Conservation (phyloP, 176 grass and related monocot genomes). For the Cenchrus purpureus region DNA sequence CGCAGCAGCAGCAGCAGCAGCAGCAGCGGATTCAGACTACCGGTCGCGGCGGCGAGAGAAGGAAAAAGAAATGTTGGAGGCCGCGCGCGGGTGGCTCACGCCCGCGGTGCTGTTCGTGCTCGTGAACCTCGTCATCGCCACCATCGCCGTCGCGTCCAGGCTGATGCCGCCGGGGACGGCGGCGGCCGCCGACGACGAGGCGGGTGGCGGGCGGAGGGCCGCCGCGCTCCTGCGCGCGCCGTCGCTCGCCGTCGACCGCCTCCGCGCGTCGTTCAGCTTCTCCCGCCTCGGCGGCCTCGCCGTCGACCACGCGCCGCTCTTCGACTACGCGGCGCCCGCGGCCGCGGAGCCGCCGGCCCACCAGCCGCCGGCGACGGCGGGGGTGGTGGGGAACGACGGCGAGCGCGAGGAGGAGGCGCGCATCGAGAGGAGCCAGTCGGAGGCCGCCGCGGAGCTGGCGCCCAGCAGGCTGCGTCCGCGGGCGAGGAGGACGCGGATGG, state of each 20-base stretch:
- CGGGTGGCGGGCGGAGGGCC: neutral
- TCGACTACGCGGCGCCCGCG: neutral
- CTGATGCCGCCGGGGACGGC: neutral
- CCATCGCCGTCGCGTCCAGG: constrained; percentile 29
- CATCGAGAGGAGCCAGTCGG: constrained; percentile 1
- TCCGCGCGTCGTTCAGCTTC: constrained; percentile 21
- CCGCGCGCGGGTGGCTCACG: constrained; percentile 20
- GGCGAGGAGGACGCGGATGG: neutral
- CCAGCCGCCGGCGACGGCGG: neutral
- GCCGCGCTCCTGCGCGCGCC: neutral
- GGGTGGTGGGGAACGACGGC: neutral
- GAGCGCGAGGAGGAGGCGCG: neutral
- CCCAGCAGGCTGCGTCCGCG: neutral
- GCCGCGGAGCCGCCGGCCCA: too few relatives aligned
- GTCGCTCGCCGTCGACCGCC: neutral
- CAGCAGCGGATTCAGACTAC: neutral
- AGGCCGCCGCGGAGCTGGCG: neutral
- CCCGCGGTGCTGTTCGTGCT: constrained; percentile 24
- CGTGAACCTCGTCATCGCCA: constrained; percentile 31
- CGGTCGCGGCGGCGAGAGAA: neutral
- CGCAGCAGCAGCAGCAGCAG: too few relatives aligned
- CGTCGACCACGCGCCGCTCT: too few relatives aligned
- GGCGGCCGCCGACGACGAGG: neutral
- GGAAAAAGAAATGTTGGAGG: neutral
- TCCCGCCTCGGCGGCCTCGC: neutral